Conservation (phyloP, 2,329 filamentous ascomycete species). For the Fusarium sambucinum region DNA sequence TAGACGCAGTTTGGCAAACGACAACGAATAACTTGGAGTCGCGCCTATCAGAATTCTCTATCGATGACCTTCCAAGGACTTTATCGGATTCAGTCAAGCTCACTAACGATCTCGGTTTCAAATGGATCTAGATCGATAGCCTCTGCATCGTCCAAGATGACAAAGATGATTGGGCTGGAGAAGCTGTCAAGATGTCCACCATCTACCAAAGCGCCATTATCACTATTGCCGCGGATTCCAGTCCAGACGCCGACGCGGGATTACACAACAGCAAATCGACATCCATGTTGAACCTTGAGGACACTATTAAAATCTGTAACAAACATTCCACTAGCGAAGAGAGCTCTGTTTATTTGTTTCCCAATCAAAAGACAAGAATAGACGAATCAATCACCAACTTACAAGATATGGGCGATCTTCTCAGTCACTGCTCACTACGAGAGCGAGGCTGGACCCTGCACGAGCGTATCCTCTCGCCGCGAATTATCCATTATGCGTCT, state of each 20-base stretch:
- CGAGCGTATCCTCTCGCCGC: background rate
- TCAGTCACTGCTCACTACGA: background rate
- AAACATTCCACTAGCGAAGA: background rate
- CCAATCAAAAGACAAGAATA: background rate
- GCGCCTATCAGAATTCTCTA: background rate
- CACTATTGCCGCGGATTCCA: conserved; percentile 1
- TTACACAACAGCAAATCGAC: background rate
- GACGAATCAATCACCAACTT: background rate
- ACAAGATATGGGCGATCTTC: background rate
- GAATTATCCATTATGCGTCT: conserved; percentile 5
- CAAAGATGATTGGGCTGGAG: background rate
- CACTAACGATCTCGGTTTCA: background rate
- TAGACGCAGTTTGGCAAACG: conserved; percentile 14
- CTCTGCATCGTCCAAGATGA: conserved; percentile 14
- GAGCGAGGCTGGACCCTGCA: conserved; percentile 12
- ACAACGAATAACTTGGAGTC: background rate
- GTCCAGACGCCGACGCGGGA: background rate
- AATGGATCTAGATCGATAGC: conserved; percentile 12
- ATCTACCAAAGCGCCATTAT: conserved; percentile 16
- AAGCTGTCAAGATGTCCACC: conserved; percentile 15
- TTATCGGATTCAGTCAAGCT: background rate
- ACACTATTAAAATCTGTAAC: background rate
- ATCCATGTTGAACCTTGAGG: background rate
- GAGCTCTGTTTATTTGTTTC: background rate
- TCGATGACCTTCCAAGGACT: background rate